phyloP scores from a whole-genome alignment of 257 asterid genomes.

The Thymus mandschuricus region DNA sequence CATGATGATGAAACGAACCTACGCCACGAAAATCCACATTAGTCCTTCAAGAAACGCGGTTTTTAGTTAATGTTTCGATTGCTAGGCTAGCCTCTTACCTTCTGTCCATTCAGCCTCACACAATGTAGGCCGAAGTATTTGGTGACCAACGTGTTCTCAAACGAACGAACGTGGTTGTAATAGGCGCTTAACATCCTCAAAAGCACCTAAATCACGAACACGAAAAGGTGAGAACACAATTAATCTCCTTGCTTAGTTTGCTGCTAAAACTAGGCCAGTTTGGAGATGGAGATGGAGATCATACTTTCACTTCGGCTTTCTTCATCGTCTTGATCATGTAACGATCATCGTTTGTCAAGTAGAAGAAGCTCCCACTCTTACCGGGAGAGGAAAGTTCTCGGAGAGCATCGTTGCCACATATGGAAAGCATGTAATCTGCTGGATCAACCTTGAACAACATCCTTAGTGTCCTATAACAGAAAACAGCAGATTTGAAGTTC shows the following conservation, averaged over 20 bases:
- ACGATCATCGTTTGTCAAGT: constrained; percentile 92
- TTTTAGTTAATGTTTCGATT: neutral
- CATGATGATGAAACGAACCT: constrained; percentile 91
- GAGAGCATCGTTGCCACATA: constrained; percentile 88
- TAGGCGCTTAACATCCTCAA: constrained; percentile 69
- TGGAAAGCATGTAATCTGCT: constrained; percentile 94
- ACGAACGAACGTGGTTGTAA: constrained; percentile 61
- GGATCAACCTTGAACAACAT: constrained; percentile 93
- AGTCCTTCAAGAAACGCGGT: neutral
- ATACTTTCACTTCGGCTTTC: constrained; percentile 94
- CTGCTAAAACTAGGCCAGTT: constrained; percentile 5
- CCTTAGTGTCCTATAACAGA: constrained; percentile 65
- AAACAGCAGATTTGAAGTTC: neutral
- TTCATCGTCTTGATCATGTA: constrained; percentile 98
- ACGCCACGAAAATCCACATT: constrained; percentile 27
- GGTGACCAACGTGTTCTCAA: constrained; percentile 65
- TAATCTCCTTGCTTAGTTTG: neutral
- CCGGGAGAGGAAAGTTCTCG: constrained; percentile 95
- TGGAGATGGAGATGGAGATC: constrained; percentile 11
- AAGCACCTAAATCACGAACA: constrained; percentile 48
- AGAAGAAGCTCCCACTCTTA: constrained; percentile 94
- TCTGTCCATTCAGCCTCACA: constrained; percentile 68
- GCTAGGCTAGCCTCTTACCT: constrained; percentile 46
- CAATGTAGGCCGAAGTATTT: constrained; percentile 70
- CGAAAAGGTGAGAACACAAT: neutral